Percentiles rank a stretch among this genome's conserved stretches.
Evolutionary conservation across 768 basidiomycete species (phyloP).

Genomic region (Suillus americanus): DNA sequence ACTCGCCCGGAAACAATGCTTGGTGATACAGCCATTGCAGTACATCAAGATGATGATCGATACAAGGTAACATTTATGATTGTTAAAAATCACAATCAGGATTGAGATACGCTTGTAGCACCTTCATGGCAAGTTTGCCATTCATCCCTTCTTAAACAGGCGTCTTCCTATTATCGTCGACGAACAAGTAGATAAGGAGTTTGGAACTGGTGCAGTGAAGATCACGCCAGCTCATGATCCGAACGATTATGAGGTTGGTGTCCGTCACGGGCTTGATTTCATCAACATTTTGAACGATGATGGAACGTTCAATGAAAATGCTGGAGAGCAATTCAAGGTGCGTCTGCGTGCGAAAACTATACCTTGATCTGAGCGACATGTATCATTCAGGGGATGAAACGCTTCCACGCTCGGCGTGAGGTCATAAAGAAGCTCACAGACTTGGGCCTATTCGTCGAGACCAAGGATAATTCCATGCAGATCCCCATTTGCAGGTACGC

Average conservation of each 20-base stretch:
- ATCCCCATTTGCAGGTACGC: constrained; percentile 88
- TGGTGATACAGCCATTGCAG: constrained; percentile 95
- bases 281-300: constrained; percentile 96
- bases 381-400: constrained; percentile 80
- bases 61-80: constrained; percentile 57
- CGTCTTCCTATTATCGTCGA: constrained; percentile 88
- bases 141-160: constrained; percentile 86
- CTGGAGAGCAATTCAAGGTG: constrained; percentile 75
- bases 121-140: constrained; percentile 89
- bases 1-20: constrained; percentile 99
- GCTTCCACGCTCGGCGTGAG: constrained; percentile 88
- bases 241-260: constrained; percentile 94
- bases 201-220: constrained; percentile 98
- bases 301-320: constrained; percentile 91
- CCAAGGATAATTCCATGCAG: constrained; percentile 96
- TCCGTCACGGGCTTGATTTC: constrained; percentile 84
- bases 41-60: constrained; percentile 89
- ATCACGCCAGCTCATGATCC: constrained; percentile 98
- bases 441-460: constrained; percentile 81
- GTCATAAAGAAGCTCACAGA: constrained; percentile 86
- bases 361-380: neutral
- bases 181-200: constrained; percentile 82
- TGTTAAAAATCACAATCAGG: neutral
- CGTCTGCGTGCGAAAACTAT: constrained; percentile 11
- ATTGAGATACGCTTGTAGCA: constrained; percentile 45